Conservation (phyloP, 345 rosid species). For the Salix suchowensis region DNA sequence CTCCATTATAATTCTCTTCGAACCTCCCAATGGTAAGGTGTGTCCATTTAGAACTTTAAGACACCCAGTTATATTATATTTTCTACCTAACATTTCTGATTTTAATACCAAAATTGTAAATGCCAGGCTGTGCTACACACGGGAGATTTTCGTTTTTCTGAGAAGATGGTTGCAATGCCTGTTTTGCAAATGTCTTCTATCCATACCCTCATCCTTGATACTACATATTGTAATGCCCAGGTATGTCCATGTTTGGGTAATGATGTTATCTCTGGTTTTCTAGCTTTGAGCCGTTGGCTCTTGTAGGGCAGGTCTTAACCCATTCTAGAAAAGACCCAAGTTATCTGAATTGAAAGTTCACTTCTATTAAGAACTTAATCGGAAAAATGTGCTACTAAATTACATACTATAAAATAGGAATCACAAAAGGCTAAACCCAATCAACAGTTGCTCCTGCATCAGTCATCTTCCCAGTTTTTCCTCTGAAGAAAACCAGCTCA, state of each 20-base stretch:
- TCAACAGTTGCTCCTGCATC: neutral
- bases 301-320: neutral
- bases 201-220: constrained; percentile 86
- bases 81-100: constrained; percentile 10
- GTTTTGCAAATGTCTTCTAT: constrained; percentile 37
- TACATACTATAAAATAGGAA: neutral
- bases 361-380: no score
- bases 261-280: neutral
- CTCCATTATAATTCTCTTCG: constrained; percentile 75
- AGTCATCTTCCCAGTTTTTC: neutral
- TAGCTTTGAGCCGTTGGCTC: neutral
- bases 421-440: neutral
- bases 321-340: no score
- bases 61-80: neutral
- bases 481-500: neutral
- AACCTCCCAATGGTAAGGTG: constrained; percentile 91
- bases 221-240: constrained; percentile 95
- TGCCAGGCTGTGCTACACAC: constrained; percentile 78
- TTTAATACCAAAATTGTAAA: neutral
- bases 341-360: no score
- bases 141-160: constrained; percentile 81
- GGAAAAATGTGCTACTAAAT: neutral
- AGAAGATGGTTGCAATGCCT: constrained; percentile 47
- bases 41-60: constrained; percentile 23
- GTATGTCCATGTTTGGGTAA: constrained; percentile 30